A percentile compares a stretch with the other conserved stretches of the same genome.
phyloP scores from a whole-genome alignment of 139 green algal species.

The Chara braunii region DNA sequence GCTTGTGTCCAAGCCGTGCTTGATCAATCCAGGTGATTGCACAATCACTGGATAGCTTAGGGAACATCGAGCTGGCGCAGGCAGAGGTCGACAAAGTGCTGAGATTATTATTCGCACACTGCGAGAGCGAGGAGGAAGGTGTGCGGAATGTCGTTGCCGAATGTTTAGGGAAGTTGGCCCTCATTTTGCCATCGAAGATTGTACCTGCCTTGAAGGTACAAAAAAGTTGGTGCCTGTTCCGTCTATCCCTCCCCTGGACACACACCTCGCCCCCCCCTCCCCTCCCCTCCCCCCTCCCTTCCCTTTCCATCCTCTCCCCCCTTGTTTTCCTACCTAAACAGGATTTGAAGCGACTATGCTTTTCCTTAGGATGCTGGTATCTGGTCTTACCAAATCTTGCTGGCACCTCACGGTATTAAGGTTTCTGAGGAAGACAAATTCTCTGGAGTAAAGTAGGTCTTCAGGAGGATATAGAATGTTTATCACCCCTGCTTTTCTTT shows the following conservation, averaged over 20 bases:
- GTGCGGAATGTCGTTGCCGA: slow-evolving; percentile 83
- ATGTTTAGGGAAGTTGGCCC: slow-evolving; percentile 76
- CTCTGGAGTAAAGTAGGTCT: too few species aligned
- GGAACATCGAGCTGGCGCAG: slow-evolving; percentile 25
- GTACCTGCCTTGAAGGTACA: slow-evolving; percentile 45
- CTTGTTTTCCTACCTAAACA: not conserved
- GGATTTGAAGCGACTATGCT: too few species aligned
- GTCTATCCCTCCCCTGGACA: not conserved
- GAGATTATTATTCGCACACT: slow-evolving; percentile 60
- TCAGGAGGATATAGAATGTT: too few species aligned
- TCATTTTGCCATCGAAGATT: slow-evolving; percentile 53
- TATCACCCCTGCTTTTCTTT: too few species aligned
- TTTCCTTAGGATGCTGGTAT: too few species aligned
- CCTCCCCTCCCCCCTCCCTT: not conserved
- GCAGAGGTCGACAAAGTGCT: slow-evolving; percentile 31
- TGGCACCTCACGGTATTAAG: too few species aligned
- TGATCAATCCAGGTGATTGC: slow-evolving; percentile 38
- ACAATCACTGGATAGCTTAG: too few species aligned
- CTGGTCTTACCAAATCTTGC: too few species aligned
- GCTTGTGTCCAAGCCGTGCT: too few species aligned
- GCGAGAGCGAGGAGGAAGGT: slow-evolving; percentile 62
- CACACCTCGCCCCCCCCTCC: not conserved
- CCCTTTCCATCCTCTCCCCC: not conserved
- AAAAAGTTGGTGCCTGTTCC: not conserved
- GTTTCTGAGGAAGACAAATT: too few species aligned